Conservation (phyloP, 257 asterid genomes). For the Striga asiatica region DNA sequence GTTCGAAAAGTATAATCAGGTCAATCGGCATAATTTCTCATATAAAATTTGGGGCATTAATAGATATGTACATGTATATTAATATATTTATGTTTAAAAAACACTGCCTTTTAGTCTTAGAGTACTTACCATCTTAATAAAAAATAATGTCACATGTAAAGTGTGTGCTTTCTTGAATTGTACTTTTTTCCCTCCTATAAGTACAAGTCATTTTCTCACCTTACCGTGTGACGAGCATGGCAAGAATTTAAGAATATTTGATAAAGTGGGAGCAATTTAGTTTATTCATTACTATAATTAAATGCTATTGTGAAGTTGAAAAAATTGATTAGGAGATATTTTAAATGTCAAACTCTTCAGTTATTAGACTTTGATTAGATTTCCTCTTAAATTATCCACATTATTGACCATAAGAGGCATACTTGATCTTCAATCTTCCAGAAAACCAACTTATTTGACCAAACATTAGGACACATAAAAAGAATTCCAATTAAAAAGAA, state of each 20-base stretch:
- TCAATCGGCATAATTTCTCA: no score
- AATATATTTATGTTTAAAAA: no score
- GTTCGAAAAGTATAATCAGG: no score
- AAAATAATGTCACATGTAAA: no score
- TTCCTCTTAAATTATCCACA: conserved; percentile 15
- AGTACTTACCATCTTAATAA: no score
- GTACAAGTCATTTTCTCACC: not conserved
- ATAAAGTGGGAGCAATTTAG: not conserved
- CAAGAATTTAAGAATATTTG: no score
- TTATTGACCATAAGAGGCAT: conserved; percentile 20
- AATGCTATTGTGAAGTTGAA: conserved; percentile 8
- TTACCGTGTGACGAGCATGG: not conserved
- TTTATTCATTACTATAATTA: not conserved
- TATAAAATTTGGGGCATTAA: no score
- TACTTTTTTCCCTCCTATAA: no score
- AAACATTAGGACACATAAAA: not conserved
- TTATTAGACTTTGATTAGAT: conserved; percentile 16
- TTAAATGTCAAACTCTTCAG: conserved; percentile 19
- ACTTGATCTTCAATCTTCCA: conserved; percentile 16
- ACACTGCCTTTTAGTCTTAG: no score
- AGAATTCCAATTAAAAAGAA: no score
- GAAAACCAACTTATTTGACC: not conserved
- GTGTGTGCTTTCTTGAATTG: no score
- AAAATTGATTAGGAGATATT: not conserved
- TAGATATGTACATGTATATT: no score